These are phyloP conservation scores for Ciborinia camelliae DNA, from an alignment of 2,329 filamentous ascomycete genomes.

Conservation along the genomic window DNA sequence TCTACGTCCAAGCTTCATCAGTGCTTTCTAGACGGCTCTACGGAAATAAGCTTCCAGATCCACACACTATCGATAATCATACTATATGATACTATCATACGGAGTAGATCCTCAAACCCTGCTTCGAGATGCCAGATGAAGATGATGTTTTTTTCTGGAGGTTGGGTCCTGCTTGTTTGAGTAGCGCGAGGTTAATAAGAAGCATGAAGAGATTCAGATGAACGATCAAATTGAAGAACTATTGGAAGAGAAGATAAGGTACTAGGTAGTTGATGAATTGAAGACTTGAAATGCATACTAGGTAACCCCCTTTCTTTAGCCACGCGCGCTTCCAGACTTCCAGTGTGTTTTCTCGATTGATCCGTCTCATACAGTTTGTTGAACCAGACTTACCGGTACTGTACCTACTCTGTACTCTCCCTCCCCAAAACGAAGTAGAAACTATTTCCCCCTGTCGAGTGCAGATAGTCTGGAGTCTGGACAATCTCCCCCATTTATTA, in stretches of 20 bases:
- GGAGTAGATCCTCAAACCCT: conserved; percentile 3
- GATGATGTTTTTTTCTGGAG: conserved; percentile 15
- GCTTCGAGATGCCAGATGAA: conserved; percentile 15
- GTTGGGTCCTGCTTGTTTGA: conserved; percentile 9
- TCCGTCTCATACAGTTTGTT: background rate
- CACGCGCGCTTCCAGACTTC: conserved; percentile 6
- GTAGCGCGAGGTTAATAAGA: conserved; percentile 1
- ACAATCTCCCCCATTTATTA: conserved; percentile 12
- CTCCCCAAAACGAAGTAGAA: background rate
- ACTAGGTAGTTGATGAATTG: no score
- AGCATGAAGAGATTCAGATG: conserved; percentile 10
- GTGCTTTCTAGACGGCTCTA: background rate
- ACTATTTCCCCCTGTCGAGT: conserved; percentile 14
- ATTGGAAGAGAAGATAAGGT: background rate
- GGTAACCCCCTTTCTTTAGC: conserved; percentile 10
- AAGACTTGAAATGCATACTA: background rate
- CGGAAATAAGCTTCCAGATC: conserved; percentile 3
- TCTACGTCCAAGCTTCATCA: conserved; percentile 11
- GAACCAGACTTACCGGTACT: background rate
- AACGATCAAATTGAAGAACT: background rate
- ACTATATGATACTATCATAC: no score
- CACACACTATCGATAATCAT: conserved; percentile 11
- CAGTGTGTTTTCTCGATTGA: background rate
- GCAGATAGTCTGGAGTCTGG: conserved; percentile 3
- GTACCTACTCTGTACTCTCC: background rate